Percentiles rank a stretch among this genome's conserved stretches.
Conservation (phyloP, 2,329 filamentous ascomycete genomes). For the Paracamarosporium sp. region DNA sequence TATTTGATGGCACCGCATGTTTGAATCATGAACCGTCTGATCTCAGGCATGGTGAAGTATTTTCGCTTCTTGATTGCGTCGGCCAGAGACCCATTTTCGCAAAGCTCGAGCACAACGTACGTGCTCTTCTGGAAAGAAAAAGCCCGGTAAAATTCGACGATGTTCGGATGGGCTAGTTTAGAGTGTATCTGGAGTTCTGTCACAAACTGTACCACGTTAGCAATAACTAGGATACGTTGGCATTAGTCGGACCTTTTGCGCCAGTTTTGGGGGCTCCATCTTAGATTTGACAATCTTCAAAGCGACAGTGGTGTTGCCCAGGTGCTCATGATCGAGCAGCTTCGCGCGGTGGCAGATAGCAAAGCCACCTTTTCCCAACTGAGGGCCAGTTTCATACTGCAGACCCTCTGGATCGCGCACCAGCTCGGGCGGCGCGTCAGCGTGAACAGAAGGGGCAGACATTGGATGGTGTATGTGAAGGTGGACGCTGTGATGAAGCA, state of each 20-base stretch:
- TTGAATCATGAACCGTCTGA: constrained; percentile 91
- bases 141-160: constrained; percentile 92
- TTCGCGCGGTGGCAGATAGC: constrained; percentile 81
- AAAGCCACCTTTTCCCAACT: constrained; percentile 82
- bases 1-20: constrained; percentile 98
- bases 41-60: constrained; percentile 90
- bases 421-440: constrained; percentile 59
- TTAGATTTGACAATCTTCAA: constrained; percentile 84
- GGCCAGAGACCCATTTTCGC: constrained; percentile 94
- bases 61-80: constrained; percentile 96
- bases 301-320: constrained; percentile 72
- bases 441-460: constrained; percentile 56
- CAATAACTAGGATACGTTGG: neutral
- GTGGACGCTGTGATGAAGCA: constrained; percentile 34
- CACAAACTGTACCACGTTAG: constrained; percentile 62
- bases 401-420: constrained; percentile 74
- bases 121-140: constrained; percentile 90
- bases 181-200: constrained; percentile 96
- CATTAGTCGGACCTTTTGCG: constrained; percentile 72
- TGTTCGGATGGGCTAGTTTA: constrained; percentile 94
- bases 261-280: constrained; percentile 80
- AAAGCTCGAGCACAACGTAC: constrained; percentile 92
- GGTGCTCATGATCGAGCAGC: constrained; percentile 59
- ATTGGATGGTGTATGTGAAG: constrained; percentile 38
- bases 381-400: constrained; percentile 74